A percentile compares a stretch with the other conserved stretches of the same genome.
These are phyloP conservation scores for Aspergillus baeticus DNA, from an alignment of 495 filamentous ascomycete species.

Conservation along the genomic window DNA sequence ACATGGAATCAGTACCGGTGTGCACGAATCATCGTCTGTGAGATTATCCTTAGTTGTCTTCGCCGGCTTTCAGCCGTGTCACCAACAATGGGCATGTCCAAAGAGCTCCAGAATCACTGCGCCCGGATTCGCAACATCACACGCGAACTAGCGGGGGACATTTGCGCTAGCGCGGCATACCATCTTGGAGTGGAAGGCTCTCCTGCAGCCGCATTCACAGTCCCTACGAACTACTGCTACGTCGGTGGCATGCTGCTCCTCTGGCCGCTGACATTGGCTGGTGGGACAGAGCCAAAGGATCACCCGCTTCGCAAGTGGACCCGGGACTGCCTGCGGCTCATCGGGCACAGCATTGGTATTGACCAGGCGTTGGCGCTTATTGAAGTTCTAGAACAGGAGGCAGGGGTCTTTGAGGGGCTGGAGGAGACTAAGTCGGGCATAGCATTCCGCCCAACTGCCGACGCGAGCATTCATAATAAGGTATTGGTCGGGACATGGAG, in stretches of 20 bases:
- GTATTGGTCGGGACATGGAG: conserved; percentile 10
- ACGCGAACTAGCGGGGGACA: conserved; percentile 41
- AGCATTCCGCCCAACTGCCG: neutral
- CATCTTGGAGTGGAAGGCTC: conserved; percentile 29
- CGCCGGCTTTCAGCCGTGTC: conserved; percentile 13
- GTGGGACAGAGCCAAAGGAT: conserved; percentile 30
- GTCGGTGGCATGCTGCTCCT: conserved; percentile 45
- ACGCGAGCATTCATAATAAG: conserved; percentile 4
- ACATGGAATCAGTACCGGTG: conserved; percentile 66
- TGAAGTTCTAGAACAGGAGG: conserved; percentile 33
- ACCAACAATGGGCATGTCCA: conserved; percentile 18
- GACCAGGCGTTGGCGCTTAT: conserved; percentile 47
- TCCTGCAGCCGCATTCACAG: conserved; percentile 2
- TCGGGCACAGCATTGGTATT: conserved; percentile 47
- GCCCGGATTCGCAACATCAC: conserved; percentile 32
- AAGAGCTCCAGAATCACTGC: conserved; percentile 34
- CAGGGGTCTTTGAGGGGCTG: conserved; percentile 26
- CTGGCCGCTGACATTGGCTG: conserved; percentile 49
- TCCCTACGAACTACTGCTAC: conserved; percentile 26
- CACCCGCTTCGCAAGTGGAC: conserved; percentile 44
- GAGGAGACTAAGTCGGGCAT: conserved; percentile 11
- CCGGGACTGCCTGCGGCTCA: conserved; percentile 35
- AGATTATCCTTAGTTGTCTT: conserved; percentile 42
- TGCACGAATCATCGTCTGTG: conserved; percentile 55
- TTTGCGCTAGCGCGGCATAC: conserved; percentile 45